Percentiles rank a stretch among this genome's conserved stretches.
Conservation (phyloP, 345 rosid genomes). For the Mercurialis annua region DNA sequence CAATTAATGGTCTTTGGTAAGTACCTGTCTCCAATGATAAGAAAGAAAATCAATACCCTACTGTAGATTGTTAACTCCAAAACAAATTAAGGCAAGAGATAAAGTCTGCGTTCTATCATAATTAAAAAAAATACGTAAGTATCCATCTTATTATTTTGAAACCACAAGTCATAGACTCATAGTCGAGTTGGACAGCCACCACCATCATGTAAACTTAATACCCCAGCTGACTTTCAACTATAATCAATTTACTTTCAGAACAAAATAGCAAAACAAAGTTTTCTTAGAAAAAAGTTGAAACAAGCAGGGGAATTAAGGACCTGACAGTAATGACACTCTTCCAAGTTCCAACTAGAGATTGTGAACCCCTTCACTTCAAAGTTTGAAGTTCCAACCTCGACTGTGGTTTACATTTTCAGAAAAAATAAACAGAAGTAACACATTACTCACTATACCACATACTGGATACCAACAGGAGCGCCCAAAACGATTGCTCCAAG, state of each 20-base stretch:
- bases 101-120: neutral
- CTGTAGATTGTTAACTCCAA: neutral
- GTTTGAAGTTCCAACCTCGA: slow-evolving; percentile 29
- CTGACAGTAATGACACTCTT: slow-evolving; percentile 6
- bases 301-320: slow-evolving; percentile 7
- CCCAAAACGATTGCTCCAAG: slow-evolving; percentile 82
- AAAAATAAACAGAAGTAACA: slow-evolving; percentile 7
- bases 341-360: slow-evolving; percentile 3
- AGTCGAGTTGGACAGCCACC: slow-evolving; percentile 22
- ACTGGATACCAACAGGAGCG: slow-evolving; percentile 75
- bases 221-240: slow-evolving; percentile 1
- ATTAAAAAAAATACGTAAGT: neutral
- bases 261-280: neutral
- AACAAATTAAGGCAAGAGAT: neutral
- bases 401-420: slow-evolving; percentile 20
- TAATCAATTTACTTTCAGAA: neutral
- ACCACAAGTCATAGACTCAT: slow-evolving; percentile 25
- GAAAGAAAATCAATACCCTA: slow-evolving; percentile 18
- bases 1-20: slow-evolving; percentile 55
- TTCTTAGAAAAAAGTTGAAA: neutral
- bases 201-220: neutral
- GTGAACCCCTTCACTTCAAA: slow-evolving; percentile 3
- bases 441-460: slow-evolving; percentile 30
- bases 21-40: slow-evolving; percentile 41
- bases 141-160: slow-evolving; percentile 16